phyloP scores from a whole-genome alignment of 768 basidiomycete species.

The Phanerochaete sordida region DNA sequence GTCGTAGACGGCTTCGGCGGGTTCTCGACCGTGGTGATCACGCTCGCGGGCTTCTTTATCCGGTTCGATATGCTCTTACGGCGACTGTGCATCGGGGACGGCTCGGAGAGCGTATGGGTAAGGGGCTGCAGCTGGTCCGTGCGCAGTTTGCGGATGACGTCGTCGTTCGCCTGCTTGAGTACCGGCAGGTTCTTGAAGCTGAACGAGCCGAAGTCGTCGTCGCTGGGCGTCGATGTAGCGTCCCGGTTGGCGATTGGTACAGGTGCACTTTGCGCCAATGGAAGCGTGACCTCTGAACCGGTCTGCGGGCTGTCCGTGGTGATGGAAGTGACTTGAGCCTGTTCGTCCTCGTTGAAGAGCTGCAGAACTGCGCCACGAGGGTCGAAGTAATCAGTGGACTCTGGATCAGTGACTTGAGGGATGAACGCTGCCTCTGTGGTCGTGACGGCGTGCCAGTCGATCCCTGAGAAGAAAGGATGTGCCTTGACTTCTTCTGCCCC shows the following conservation, averaged over 20 bases:
- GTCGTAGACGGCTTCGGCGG: constrained; percentile 48
- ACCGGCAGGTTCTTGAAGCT: constrained; percentile 97
- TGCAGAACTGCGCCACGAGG: constrained; percentile 89
- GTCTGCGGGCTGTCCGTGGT: constrained; percentile 41
- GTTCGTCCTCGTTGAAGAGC: constrained; percentile 88
- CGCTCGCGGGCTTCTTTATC: constrained; percentile 75
- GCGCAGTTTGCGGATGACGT: constrained; percentile 93
- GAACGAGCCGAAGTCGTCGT: constrained; percentile 96
- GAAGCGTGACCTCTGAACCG: constrained; percentile 28
- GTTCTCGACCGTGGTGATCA: constrained; percentile 69
- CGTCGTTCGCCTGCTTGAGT: constrained; percentile 97
- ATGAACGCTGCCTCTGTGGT: constrained; percentile 91
- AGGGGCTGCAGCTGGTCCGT: constrained; percentile 85
- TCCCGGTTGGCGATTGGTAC: constrained; percentile 27
- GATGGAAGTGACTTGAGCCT: constrained; percentile 48
- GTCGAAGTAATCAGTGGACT: constrained; percentile 99
- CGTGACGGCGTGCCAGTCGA: constrained; percentile 93
- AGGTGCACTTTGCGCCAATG: constrained; percentile 17
- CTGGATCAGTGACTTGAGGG: constrained; percentile 91
- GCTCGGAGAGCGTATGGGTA: constrained; percentile 68
- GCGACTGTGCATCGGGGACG: constrained; percentile 52
- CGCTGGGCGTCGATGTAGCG: constrained; percentile 48
- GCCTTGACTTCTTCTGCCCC: constrained; percentile 92
- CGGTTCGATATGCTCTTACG: constrained; percentile 80
- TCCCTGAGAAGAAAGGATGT: constrained; percentile 85